Evolutionary conservation across 2,329 filamentous ascomycete species (phyloP).

Genomic region (Ploettnerulaceae sp.): DNA sequence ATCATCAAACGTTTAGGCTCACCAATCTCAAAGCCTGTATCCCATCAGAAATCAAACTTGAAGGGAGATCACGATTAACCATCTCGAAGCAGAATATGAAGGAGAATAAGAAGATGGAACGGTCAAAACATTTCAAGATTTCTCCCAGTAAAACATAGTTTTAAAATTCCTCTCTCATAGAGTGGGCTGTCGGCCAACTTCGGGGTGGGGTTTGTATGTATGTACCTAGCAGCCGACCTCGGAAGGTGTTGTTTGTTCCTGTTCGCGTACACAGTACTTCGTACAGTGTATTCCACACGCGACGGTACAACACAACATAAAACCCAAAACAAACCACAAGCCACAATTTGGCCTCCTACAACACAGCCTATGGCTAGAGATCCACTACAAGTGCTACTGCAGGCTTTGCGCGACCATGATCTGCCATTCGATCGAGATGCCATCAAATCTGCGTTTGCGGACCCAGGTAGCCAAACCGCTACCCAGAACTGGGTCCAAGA

Average conservation of each 20-base stretch:
- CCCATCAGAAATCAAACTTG: constrained; percentile 20
- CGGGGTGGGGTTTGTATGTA: too few species aligned
- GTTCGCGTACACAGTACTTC: too few species aligned
- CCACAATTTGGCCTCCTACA: constrained; percentile 19
- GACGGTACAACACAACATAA: not conserved
- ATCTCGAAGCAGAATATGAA: constrained; percentile 9
- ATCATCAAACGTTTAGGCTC: not conserved
- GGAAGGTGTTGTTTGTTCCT: too few species aligned
- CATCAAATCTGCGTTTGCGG: constrained; percentile 25
- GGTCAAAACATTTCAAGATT: not conserved
- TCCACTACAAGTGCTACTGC: constrained; percentile 24
- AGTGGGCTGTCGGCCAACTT: too few species aligned
- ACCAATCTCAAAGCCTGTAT: constrained; percentile 30
- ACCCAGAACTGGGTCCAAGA: constrained; percentile 43
- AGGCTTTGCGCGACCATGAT: constrained; percentile 30
- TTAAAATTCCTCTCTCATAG: too few species aligned
- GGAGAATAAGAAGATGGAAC: not conserved
- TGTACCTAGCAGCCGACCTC: too few species aligned
- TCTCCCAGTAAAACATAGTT: too few species aligned
- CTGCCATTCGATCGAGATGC: constrained; percentile 29
- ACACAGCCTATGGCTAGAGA: constrained; percentile 23
- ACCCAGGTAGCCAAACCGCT: constrained; percentile 25
- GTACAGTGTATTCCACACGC: too few species aligned
- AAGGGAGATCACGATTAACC: constrained; percentile 10
- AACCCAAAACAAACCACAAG: constrained; percentile 13